A percentile compares a stretch with the other conserved stretches of the same genome.
Evolutionary conservation across 805 yeast species (phyloP).

Genomic region (Kluyveromyces starmeri): DNA sequence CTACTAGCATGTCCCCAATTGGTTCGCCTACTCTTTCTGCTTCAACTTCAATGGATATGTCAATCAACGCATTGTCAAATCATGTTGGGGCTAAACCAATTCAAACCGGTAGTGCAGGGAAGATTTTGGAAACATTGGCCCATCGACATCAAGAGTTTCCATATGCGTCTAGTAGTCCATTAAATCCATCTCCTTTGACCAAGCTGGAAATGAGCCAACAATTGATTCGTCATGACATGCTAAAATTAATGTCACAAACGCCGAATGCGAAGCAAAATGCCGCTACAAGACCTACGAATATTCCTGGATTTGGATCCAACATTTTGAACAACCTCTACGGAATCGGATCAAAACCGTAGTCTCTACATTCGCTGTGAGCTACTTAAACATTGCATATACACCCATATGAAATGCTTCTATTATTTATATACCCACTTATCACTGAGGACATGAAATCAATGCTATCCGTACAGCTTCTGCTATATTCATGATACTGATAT

Average conservation of each 20-base stretch:
- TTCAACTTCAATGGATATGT: not conserved
- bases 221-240: slow-evolving; percentile 5
- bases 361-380: too few species aligned
- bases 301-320: slow-evolving; percentile 11
- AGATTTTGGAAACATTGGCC: slow-evolving; percentile 3
- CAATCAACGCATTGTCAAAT: not conserved
- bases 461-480: too few species aligned
- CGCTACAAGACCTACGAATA: not conserved
- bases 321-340: slow-evolving; percentile 15
- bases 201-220: slow-evolving; percentile 6
- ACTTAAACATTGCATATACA: too few species aligned
- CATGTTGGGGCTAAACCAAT: not conserved
- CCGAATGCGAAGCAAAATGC: slow-evolving; percentile 1
- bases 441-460: too few species aligned
- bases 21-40: slow-evolving; percentile 3
- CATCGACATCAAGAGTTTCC: slow-evolving; percentile 3
- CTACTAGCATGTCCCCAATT: slow-evolving; percentile 2
- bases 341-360: slow-evolving; percentile 5
- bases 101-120: not conserved
- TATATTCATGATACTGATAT: too few species aligned
- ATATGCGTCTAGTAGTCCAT: not conserved
- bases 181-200: slow-evolving; percentile 4
- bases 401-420: too few species aligned
- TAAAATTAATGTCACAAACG: slow-evolving; percentile 5
- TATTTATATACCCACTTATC: too few species aligned